Evolutionary conservation across 1,284 basidiomycete species (phyloP).

Genomic region (Crucibulum cyathiforme): DNA sequence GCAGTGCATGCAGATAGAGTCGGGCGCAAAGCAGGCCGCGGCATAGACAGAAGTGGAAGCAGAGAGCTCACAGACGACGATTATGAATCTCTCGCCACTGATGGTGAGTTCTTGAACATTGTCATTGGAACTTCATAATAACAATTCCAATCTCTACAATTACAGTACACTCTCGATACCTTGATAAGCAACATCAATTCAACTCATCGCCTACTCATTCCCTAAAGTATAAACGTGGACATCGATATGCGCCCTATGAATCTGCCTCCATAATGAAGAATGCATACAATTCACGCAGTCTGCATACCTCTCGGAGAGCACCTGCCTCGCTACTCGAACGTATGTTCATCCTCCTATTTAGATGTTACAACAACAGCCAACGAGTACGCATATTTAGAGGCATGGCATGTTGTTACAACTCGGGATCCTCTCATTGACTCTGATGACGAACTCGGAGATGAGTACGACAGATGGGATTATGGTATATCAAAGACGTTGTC

Average conservation of each 20-base stretch:
- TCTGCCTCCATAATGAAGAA: constrained; percentile 1
- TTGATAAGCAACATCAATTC: neutral
- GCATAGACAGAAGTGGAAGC: constrained; percentile 3
- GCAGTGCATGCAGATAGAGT: constrained; percentile 17
- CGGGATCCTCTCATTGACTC: constrained; percentile 60
- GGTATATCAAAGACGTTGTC: constrained; percentile 39
- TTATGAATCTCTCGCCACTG: constrained; percentile 3
- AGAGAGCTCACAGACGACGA: constrained; percentile 18
- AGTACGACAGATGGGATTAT: constrained; percentile 59
- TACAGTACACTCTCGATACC: neutral
- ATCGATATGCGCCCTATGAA: constrained; percentile 44
- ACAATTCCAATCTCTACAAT: no score
- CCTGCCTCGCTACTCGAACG: constrained; percentile 53
- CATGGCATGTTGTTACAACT: constrained; percentile 59
- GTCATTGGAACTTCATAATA: no score
- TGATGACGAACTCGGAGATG: constrained; percentile 63
- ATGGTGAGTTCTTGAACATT: neutral
- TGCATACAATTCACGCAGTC: neutral
- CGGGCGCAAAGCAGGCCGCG: constrained; percentile 14
- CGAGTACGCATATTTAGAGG: constrained; percentile 45
- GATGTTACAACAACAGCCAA: neutral
- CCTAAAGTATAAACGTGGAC: constrained; percentile 11
- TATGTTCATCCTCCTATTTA: constrained; percentile 37
- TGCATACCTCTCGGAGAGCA: constrained; percentile 26
- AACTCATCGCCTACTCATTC: constrained; percentile 3